These are phyloP conservation scores for Colletotrichum destructivum DNA, from an alignment of 2,329 filamentous ascomycete genomes.

Conservation along the genomic window DNA sequence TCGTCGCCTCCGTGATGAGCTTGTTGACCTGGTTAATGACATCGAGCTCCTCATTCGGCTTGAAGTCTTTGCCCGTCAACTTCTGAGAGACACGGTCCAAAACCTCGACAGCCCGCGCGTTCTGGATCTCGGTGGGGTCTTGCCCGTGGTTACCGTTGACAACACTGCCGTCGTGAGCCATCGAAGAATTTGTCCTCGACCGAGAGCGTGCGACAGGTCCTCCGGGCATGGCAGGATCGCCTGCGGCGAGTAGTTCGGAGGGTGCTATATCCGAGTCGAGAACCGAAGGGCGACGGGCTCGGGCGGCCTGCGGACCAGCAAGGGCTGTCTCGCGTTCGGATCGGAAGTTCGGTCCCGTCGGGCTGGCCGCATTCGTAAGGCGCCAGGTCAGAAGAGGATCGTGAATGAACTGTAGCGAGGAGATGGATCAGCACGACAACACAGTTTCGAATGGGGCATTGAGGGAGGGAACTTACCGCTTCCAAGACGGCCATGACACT, in stretches of 20 bases:
- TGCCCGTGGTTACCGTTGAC: slow-evolving; percentile 54
- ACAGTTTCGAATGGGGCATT: neutral
- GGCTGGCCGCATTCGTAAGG: slow-evolving; percentile 76
- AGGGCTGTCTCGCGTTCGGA: slow-evolving; percentile 72
- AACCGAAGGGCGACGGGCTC: slow-evolving; percentile 78
- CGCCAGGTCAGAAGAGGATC: slow-evolving; percentile 99
- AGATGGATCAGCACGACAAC: slow-evolving; percentile 43
- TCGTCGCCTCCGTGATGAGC: slow-evolving; percentile 94
- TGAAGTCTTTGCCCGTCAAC: slow-evolving; percentile 93
- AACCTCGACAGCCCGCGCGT: slow-evolving; percentile 92
- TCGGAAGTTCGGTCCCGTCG: slow-evolving; percentile 77
- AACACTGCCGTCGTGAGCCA: slow-evolving; percentile 53
- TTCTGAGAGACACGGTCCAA: slow-evolving; percentile 95
- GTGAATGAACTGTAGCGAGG: slow-evolving; percentile 85
- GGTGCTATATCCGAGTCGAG: slow-evolving; percentile 75
- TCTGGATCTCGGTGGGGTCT: slow-evolving; percentile 84
- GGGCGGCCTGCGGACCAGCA: slow-evolving; percentile 61
- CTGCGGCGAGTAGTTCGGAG: slow-evolving; percentile 68
- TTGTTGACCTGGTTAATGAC: slow-evolving; percentile 94
- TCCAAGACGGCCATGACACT: slow-evolving; percentile 98
- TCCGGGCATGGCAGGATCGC: slow-evolving; percentile 56
- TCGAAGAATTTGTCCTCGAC: slow-evolving; percentile 73
- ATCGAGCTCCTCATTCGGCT: slow-evolving; percentile 85
- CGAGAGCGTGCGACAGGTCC: slow-evolving; percentile 65
- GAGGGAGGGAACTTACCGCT: slow-evolving; percentile 76